Conservation (phyloP, 2,329 filamentous ascomycete genomes). For the Alternaria ethzedia region DNA sequence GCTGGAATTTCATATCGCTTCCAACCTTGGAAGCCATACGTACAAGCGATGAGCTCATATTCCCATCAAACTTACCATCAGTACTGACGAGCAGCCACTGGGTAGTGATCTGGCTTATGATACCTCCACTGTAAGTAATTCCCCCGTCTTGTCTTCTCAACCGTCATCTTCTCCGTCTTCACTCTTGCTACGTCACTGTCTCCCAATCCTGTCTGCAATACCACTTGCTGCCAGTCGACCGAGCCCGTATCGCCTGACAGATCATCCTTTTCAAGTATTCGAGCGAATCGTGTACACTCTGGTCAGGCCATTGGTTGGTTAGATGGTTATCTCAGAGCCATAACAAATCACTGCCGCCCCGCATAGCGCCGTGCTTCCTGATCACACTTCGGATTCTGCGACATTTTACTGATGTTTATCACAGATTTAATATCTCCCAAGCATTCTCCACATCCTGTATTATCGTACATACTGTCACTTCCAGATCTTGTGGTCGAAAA, state of each 20-base stretch:
- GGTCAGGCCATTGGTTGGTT: too few species aligned
- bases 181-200: slow-evolving; percentile 9
- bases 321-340: background rate
- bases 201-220: background rate
- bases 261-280: background rate
- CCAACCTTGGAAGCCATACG: background rate
- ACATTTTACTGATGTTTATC: background rate
- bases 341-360: background rate
- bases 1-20: background rate
- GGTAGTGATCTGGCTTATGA: background rate
- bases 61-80: background rate
- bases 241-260: background rate
- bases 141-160: background rate
- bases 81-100: background rate
- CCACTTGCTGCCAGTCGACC: background rate
- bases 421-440: background rate
- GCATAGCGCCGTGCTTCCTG: background rate
- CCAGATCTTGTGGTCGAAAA: background rate
- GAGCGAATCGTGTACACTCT: background rate
- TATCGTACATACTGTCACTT: background rate
- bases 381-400: background rate
- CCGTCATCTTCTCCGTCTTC: background rate
- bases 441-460: background rate
- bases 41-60: background rate
- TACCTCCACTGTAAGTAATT: background rate